Conservation (phyloP, 768 basidiomycete genomes). For the Chlorophyllum brunneum region DNA sequence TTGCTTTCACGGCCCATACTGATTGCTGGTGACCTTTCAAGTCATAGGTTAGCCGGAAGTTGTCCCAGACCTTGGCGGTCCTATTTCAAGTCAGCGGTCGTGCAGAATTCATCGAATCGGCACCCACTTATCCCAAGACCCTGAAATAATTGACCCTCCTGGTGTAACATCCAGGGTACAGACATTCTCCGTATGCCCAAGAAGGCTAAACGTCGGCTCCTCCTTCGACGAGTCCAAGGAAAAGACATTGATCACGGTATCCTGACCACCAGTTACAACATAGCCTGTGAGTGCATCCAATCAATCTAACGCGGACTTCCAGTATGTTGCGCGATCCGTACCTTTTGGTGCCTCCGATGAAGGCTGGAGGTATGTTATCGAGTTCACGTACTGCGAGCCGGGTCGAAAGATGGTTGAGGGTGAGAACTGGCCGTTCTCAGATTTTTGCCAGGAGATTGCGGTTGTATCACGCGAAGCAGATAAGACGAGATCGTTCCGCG, state of each 20-base stretch:
- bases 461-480: conserved; percentile 92
- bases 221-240: conserved; percentile 51
- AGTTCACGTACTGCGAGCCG: conserved; percentile 75
- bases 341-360: conserved; percentile 67
- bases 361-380: conserved; percentile 76
- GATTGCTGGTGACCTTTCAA: conserved; percentile 86
- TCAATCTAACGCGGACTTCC: conserved; percentile 15
- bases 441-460: conserved; percentile 79
- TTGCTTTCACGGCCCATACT: conserved; percentile 87
- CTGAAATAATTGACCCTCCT: conserved; percentile 79
- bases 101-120: conserved; percentile 2
- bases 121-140: conserved; percentile 94
- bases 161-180: conserved; percentile 75
- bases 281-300: conserved; percentile 52
- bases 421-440: conserved; percentile 45
- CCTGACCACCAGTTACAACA: conserved; percentile 85
- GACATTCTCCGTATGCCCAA: conserved; percentile 90
- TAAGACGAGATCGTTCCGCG: conserved; percentile 72
- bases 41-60: conserved; percentile 67
- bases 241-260: conserved; percentile 84
- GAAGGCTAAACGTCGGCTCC: conserved; percentile 76
- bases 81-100: conserved; percentile 34
- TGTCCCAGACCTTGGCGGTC: conserved; percentile 92
- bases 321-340: conserved; percentile 23
- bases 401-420: conserved; percentile 53